These are phyloP conservation scores for Linum lewisii DNA, from an alignment of 345 rosid genomes.

Conservation along the genomic window DNA sequence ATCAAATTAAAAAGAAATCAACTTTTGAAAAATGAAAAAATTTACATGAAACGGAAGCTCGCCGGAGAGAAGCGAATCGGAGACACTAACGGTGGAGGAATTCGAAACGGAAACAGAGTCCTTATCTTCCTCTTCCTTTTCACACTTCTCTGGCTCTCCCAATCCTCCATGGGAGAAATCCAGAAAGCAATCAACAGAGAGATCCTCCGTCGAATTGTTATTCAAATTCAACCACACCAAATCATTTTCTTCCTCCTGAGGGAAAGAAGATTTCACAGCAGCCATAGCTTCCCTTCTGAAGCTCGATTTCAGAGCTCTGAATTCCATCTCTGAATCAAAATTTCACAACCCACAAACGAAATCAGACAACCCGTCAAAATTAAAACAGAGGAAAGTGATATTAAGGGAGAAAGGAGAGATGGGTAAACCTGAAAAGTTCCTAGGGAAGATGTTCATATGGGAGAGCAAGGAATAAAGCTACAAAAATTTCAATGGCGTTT, in stretches of 20 bases:
- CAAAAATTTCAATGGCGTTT: neutral
- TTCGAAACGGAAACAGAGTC: conserved; percentile 30
- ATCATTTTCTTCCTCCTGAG: conserved; percentile 23
- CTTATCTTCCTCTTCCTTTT: conserved; percentile 25
- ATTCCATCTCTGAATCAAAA: conserved; percentile 24
- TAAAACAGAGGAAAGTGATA: neutral
- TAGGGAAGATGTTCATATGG: neutral
- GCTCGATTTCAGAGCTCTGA: conserved; percentile 47
- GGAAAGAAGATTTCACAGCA: conserved; percentile 16
- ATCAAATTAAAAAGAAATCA: neutral
- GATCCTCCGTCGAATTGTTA: conserved; percentile 32
- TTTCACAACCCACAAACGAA: neutral
- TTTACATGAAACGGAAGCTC: conserved; percentile 37
- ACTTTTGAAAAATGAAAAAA: neutral
- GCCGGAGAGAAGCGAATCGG: conserved; percentile 20
- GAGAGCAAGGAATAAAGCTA: neutral
- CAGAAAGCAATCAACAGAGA: conserved; percentile 60
- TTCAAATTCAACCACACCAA: conserved; percentile 11
- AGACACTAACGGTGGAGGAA: conserved; percentile 20
- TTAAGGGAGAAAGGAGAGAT: neutral
- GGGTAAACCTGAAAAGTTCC: neutral
- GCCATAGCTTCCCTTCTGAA: conserved; percentile 32
- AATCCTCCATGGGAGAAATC: conserved; percentile 45
- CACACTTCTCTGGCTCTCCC: neutral
- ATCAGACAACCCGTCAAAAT: neutral